Evolutionary conservation across 805 yeast species (phyloP), one percentile per base, ranked within the genome.

Genomic region (Wickerhamiella australiensis): DNA sequence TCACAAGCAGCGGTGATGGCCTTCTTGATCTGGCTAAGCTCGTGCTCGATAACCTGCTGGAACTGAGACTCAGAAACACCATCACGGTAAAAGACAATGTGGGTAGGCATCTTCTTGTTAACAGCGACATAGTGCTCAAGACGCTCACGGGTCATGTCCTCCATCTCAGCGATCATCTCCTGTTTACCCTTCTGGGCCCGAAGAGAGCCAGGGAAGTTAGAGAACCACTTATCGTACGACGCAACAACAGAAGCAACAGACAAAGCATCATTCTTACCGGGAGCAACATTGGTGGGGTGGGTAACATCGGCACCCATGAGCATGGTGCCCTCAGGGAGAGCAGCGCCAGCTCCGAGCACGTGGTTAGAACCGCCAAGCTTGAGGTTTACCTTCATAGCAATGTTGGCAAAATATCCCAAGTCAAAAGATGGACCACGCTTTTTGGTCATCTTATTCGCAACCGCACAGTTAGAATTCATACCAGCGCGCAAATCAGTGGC

Each of bases 21-120:
- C 20, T 17, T 21, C 33, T 46, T 46, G 37, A 46, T 46, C 37
- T 46, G 49, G 22, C 36, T 7, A n/a, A 46, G 42, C 49, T 46
- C 49, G 21, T 17, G 4, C 49, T 46, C 49, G 17, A 46, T 46
- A 12, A 46, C 49, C 36, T 31, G 40, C 43, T 36, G 22, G 43
- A 46, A 46, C 37, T 46, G 49, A n/a, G 43, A 37, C 43, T 46
- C 49, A n/a, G 49, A 46, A 11, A 46, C 49, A 46, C 49, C 49
- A 21, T 46, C 49, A 22, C 49, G 49, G 43, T 46, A 46, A 27
- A 46, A 46, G 22, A 46, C 8, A 37, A 46, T 37, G 42, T 46
- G 49, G 26, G 18, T 37, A 37, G 49, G 49, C 25, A 46, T 7
- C 25, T 20, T 31, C 9, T 37, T 36, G 49, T 46, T 46, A 9